Percentiles rank a stretch among this genome's conserved stretches.
phyloP scores from a whole-genome alignment of 129 eudicot species.

The Daucus carota region DH1_v3.0 NC_030386.2:34939501-34940000 shows the following conservation, averaged over 20 bases:
- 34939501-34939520: background rate
- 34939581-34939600: conserved; percentile 78
- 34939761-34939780: background rate
- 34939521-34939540: conserved; percentile 93
- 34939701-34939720: conserved; percentile 54
- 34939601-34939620: conserved; percentile 68
- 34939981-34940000: too few species aligned
- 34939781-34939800: background rate
- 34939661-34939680: conserved; percentile 65
- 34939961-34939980: too few species aligned
- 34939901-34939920: too few species aligned
- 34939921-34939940: too few species aligned
- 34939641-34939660: conserved; percentile 72
- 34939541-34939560: conserved; percentile 79
- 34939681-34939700: conserved; percentile 54
- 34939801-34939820: background rate
- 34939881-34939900: too few species aligned
- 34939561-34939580: conserved; percentile 84
- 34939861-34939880: too few species aligned
- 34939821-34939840: background rate
- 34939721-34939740: conserved; percentile 54
- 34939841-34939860: background rate
- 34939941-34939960: too few species aligned
- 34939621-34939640: conserved; percentile 42
- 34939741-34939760: conserved; percentile 1